Evolutionary conservation across 805 yeast species (phyloP).

Genomic region (Spathaspora sp.): DNA sequence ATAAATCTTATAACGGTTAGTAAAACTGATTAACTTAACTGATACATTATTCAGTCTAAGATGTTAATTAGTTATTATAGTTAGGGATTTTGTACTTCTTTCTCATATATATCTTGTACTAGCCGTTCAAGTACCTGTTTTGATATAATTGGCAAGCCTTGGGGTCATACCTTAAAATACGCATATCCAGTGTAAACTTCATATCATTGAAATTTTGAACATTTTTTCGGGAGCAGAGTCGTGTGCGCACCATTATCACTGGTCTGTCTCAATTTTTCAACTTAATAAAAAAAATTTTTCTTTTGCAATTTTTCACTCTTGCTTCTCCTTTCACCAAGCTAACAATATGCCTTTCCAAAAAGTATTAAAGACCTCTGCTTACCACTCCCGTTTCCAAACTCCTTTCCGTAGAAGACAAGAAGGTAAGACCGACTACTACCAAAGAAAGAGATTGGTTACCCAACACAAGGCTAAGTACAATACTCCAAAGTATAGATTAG

Average conservation of each 20-base stretch:
- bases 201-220: neutral
- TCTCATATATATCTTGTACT: too few relatives aligned
- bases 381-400: conserved; percentile 99
- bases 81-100: too few relatives aligned
- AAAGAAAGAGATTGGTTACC: conserved; percentile 98
- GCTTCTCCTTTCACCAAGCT: neutral
- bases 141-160: too few relatives aligned
- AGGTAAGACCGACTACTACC: conserved; percentile 99
- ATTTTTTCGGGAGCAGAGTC: neutral
- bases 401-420: conserved; percentile 99
- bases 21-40: too few relatives aligned
- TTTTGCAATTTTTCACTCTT: neutral
- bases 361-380: conserved; percentile 78
- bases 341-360: conserved; percentile 67
- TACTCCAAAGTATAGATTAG: conserved; percentile 99
- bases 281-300: neutral
- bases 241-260: neutral
- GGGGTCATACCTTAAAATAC: neutral
- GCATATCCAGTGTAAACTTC: neutral
- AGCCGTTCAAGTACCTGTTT: too few relatives aligned
- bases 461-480: conserved; percentile 99
- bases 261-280: neutral
- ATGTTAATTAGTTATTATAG: too few relatives aligned
- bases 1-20: neutral
- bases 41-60: too few relatives aligned